phyloP scores from a whole-genome alignment of 495 filamentous ascomycete genomes.

The Neurospora discreta region DNA sequence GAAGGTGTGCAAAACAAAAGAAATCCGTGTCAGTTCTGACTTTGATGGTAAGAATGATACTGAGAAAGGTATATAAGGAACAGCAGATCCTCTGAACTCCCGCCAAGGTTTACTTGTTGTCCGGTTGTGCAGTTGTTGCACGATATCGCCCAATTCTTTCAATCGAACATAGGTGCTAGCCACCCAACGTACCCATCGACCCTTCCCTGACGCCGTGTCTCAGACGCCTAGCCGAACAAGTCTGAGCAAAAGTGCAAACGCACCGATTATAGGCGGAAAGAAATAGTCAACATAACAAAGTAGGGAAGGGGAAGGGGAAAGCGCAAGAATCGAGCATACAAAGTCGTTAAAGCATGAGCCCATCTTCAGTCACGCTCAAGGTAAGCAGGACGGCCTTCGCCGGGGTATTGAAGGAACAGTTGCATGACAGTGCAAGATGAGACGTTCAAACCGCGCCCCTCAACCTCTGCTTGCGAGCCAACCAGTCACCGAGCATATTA shows the following conservation, averaged over 20 bases:
- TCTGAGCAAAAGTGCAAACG: neutral
- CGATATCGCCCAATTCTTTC: neutral
- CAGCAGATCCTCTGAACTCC: neutral
- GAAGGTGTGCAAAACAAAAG: neutral
- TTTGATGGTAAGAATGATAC: neutral
- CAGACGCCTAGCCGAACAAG: neutral
- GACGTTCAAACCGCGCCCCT: slow-evolving; percentile 28
- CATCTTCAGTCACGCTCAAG: neutral
- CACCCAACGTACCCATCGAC: neutral
- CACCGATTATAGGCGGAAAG: neutral
- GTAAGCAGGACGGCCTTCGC: neutral
- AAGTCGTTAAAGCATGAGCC: neutral
- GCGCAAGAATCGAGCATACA: neutral
- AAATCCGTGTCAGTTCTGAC: neutral
- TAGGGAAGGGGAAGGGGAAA: neutral
- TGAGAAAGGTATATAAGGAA: neutral
- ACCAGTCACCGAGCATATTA: slow-evolving; percentile 73
- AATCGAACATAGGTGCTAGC: neutral
- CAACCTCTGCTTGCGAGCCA: slow-evolving; percentile 51
- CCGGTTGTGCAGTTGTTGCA: neutral
- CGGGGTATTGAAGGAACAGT: neutral
- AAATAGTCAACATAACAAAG: neutral
- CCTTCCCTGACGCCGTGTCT: neutral
- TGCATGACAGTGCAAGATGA: neutral
- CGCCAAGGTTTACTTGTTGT: neutral